A percentile compares a stretch with the other conserved stretches of the same genome.
Conservation (phyloP, 371 early-diverging fungal genomes). For the Mortierella sp. region DNA sequence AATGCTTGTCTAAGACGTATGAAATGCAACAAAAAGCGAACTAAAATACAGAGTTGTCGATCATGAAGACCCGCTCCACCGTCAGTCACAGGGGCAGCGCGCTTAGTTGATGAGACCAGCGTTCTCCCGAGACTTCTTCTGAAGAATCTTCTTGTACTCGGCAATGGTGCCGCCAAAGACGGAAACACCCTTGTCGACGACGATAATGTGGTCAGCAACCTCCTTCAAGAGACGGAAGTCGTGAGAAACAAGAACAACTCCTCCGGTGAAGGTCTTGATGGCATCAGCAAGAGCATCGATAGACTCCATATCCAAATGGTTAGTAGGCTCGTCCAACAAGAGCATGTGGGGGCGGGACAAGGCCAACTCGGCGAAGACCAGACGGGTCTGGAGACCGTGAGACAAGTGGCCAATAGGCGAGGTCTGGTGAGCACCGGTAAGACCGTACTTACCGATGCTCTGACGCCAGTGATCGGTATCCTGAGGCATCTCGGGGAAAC, state of each 20-base stretch:
- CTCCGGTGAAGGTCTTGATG: conserved; percentile 96
- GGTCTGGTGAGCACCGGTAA: conserved; percentile 94
- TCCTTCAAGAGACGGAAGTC: conserved; percentile 98
- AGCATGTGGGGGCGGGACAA: conserved; percentile 94
- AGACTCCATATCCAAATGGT: conserved; percentile 94
- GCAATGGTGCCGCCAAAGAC: conserved; percentile 79
- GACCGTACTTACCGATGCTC: conserved; percentile 94
- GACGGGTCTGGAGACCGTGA: conserved; percentile 96
- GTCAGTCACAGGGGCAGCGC: background rate
- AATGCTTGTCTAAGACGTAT: conserved; percentile 10
- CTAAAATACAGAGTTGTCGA: conserved; percentile 14
- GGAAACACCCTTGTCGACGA: conserved; percentile 90
- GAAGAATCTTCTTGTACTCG: conserved; percentile 80
- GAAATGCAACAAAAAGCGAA: conserved; percentile 13
- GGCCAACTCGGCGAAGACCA: conserved; percentile 98
- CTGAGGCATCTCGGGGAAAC: conserved; percentile 86
- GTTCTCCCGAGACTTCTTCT: conserved; percentile 66
- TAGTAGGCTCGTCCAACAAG: conserved; percentile 99
- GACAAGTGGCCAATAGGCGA: conserved; percentile 91
- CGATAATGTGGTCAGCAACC: conserved; percentile 97
- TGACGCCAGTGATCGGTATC: conserved; percentile 90
- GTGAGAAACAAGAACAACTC: conserved; percentile 99
- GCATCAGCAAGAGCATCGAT: conserved; percentile 98
- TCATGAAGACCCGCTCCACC: conserved; percentile 16
- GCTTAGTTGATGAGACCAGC: conserved; percentile 14